phyloP scores from a whole-genome alignment of 495 filamentous ascomycete species.

The Aspergillus panamensis region DNA sequence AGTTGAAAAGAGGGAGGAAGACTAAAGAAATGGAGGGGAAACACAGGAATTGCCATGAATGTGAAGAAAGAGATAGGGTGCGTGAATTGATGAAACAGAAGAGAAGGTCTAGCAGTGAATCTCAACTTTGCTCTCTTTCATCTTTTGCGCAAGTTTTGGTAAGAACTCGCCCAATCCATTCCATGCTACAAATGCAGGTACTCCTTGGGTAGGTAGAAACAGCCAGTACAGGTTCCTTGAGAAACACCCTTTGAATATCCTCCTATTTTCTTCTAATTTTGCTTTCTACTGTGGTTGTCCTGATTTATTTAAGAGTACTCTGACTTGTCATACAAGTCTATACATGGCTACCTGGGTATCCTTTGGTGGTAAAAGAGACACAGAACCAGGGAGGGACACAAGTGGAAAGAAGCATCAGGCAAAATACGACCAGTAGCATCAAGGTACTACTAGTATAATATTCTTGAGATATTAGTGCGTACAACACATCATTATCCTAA shows the following conservation, averaged over 20 bases:
- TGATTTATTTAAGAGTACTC: too few species aligned
- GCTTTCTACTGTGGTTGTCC: too few species aligned
- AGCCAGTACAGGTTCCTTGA: too few species aligned
- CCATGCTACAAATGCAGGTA: too few species aligned
- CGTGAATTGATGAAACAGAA: slow-evolving; percentile 3
- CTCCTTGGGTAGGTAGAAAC: too few species aligned
- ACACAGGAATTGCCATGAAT: background rate
- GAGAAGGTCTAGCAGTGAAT: background rate
- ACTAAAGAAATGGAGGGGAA: background rate
- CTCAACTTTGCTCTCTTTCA: background rate
- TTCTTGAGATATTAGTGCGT: background rate
- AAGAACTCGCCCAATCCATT: background rate
- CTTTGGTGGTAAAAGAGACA: background rate
- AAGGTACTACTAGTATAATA: background rate
- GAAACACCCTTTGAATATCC: too few species aligned
- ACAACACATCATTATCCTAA: background rate
- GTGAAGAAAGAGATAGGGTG: background rate
- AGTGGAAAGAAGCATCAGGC: too few species aligned
- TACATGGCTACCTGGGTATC: background rate
- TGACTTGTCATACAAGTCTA: too few species aligned
- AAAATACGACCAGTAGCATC: too few species aligned
- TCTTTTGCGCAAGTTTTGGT: background rate
- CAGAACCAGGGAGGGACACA: too few species aligned
- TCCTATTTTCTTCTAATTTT: too few species aligned
- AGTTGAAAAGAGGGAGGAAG: background rate